Conservation (phyloP, 2,329 filamentous ascomycete species). For the Stemphylium lycopersici region DNA sequence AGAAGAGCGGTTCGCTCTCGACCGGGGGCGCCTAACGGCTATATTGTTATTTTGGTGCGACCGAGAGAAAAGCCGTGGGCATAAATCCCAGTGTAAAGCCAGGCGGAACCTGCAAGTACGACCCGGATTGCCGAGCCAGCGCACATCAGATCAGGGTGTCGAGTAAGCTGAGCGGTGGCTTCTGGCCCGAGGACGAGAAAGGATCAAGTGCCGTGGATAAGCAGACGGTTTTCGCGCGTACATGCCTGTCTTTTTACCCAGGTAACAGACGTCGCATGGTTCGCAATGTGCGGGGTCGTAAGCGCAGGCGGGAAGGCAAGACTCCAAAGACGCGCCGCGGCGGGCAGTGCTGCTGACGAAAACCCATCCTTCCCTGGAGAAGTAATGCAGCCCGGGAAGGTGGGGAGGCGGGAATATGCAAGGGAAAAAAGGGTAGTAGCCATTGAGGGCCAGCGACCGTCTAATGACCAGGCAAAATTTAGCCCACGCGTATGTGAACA, state of each 20-base stretch:
- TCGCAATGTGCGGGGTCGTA: constrained; percentile 12
- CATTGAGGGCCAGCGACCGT: neutral
- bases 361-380: neutral
- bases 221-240: neutral
- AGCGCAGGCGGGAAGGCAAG: constrained; percentile 6
- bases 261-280: constrained; percentile 3
- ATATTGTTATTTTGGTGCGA: neutral
- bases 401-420: constrained; percentile 12
- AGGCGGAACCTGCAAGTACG: neutral
- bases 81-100: neutral
- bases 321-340: neutral
- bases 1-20: neutral
- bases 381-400: constrained; percentile 7
- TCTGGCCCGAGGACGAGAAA: neutral
- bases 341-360: constrained; percentile 7
- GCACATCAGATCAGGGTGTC: neutral
- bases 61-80: constrained; percentile 2
- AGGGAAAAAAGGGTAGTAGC: neutral
- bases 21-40: neutral
- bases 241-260: neutral
- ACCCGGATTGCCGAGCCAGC: neutral
- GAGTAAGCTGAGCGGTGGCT: neutral
- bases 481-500: neutral
- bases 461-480: neutral
- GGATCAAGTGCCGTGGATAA: neutral